phyloP scores from a whole-genome alignment of 2,329 filamentous ascomycete species.

The Verticillium tricorpus region DNA sequence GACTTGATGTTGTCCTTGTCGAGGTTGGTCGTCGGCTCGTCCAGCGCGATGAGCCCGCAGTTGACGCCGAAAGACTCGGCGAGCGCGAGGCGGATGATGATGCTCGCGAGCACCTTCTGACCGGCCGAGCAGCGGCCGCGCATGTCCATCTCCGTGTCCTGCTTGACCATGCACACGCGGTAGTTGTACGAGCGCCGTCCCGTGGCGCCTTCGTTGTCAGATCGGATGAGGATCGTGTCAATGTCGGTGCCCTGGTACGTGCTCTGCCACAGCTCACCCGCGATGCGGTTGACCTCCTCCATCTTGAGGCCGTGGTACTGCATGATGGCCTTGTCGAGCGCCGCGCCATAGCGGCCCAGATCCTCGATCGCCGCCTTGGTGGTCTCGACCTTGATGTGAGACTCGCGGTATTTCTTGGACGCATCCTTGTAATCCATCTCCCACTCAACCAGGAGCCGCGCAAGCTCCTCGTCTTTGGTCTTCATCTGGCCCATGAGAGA shows the following conservation, averaged over 20 bases:
- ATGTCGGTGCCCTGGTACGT: conserved; percentile 98
- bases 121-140: conserved; percentile 93
- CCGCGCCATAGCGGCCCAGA: conserved; percentile 73
- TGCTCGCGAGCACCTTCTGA: conserved; percentile 92
- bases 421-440: conserved; percentile 84
- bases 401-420: conserved; percentile 73
- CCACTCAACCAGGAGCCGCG: conserved; percentile 71
- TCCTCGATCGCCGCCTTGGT: conserved; percentile 93
- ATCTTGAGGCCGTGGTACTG: conserved; percentile 95
- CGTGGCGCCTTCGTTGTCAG: conserved; percentile 69
- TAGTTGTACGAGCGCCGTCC: conserved; percentile 91
- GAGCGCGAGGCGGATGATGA: conserved; percentile 93
- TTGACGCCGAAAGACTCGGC: conserved; percentile 96
- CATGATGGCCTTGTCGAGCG: conserved; percentile 96
- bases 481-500: conserved; percentile 74
- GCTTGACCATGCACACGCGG: conserved; percentile 95
- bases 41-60: conserved; percentile 92
- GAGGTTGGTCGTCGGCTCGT: conserved; percentile 96
- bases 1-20: conserved; percentile 92
- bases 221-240: conserved; percentile 92
- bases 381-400: conserved; percentile 84
- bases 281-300: conserved; percentile 94
- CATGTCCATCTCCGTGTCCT: conserved; percentile 99
- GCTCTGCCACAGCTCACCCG: conserved; percentile 92
- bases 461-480: conserved; percentile 78